Evolutionary conservation across 106 monocot species (phyloP).

Genomic region (Apostasia shenzhenica): DNA sequence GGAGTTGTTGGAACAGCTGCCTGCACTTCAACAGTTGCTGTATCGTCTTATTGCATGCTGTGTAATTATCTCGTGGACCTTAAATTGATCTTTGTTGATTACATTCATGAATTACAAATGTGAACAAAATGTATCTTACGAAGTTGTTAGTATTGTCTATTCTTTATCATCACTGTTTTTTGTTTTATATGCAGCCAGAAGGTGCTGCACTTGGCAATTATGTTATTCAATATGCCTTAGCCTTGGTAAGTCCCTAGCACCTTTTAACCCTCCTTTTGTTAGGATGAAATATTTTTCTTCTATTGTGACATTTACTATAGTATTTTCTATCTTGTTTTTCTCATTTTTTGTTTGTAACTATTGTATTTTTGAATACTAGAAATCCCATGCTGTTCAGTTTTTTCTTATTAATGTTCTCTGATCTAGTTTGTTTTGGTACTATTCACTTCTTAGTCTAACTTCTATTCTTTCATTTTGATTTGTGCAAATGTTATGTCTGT

Average conservation of each 20-base stretch:
- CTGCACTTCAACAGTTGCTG: conserved; percentile 76
- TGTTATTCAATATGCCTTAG: conserved; percentile 74
- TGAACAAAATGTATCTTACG: neutral
- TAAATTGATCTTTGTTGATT: neutral
- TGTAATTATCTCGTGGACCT: conserved; percentile 24
- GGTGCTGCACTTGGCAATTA: conserved; percentile 71
- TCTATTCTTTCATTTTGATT: too few species aligned
- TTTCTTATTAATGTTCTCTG: too few species aligned
- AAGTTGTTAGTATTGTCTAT: neutral
- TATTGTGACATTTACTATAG: too few species aligned
- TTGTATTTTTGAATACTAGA: too few species aligned
- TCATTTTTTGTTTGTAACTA: too few species aligned
- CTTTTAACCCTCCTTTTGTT: neutral
- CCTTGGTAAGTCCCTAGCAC: conserved; percentile 49
- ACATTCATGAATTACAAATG: neutral
- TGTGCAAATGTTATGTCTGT: too few species aligned
- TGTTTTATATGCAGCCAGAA: conserved; percentile 53
- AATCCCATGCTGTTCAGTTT: too few species aligned
- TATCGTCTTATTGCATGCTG: conserved; percentile 78
- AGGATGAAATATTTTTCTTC: neutral
- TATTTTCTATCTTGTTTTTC: too few species aligned
- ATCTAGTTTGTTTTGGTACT: too few species aligned
- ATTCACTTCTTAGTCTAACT: too few species aligned
- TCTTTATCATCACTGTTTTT: conserved; percentile 4
- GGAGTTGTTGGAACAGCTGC: conserved; percentile 75